Conservation (phyloP, 2,329 filamentous ascomycete species). For the Pyrenochaeta sp. region DNA sequence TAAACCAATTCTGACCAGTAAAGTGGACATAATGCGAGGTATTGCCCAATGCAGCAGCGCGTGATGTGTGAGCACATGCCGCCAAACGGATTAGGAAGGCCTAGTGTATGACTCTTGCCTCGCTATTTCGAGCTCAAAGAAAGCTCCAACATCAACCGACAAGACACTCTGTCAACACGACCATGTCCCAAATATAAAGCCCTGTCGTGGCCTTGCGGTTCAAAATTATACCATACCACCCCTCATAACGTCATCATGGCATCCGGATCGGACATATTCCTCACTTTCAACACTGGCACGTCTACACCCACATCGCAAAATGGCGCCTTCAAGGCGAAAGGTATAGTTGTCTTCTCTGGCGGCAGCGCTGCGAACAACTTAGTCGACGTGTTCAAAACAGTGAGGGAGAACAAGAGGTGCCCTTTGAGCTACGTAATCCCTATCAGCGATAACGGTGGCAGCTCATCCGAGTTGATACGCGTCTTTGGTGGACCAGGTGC, state of each 20-base stretch:
- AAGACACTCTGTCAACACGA: slow-evolving; percentile 28
- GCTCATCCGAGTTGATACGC: slow-evolving; percentile 89
- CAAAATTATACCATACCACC: slow-evolving; percentile 4
- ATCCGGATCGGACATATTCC: slow-evolving; percentile 19
- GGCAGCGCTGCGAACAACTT: slow-evolving; percentile 94
- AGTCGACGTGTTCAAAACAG: slow-evolving; percentile 82
- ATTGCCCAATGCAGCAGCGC: slow-evolving; percentile 31
- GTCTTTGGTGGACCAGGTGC: slow-evolving; percentile 92
- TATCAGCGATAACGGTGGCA: slow-evolving; percentile 95
- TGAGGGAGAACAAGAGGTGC: slow-evolving; percentile 68
- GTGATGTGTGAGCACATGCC: slow-evolving; percentile 9
- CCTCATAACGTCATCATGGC: slow-evolving; percentile 23
- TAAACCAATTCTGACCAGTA: slow-evolving; percentile 1
- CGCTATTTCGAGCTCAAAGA: slow-evolving; percentile 19
- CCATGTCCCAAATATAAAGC: slow-evolving; percentile 28
- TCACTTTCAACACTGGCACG: slow-evolving; percentile 23
- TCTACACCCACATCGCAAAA: slow-evolving; percentile 22
- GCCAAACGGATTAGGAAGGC: slow-evolving; percentile 14
- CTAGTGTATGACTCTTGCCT: slow-evolving; percentile 38
- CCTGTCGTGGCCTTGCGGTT: slow-evolving; percentile 19
- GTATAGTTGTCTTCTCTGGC: slow-evolving; percentile 87
- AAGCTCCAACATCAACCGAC: slow-evolving; percentile 12
- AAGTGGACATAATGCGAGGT: slow-evolving; percentile 29
- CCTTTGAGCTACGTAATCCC: slow-evolving; percentile 86
- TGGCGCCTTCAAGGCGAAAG: slow-evolving; percentile 47